phyloP scores from a whole-genome alignment of 352 stramenopile genomes.

The Thalassiosira mediterranea region DNA sequence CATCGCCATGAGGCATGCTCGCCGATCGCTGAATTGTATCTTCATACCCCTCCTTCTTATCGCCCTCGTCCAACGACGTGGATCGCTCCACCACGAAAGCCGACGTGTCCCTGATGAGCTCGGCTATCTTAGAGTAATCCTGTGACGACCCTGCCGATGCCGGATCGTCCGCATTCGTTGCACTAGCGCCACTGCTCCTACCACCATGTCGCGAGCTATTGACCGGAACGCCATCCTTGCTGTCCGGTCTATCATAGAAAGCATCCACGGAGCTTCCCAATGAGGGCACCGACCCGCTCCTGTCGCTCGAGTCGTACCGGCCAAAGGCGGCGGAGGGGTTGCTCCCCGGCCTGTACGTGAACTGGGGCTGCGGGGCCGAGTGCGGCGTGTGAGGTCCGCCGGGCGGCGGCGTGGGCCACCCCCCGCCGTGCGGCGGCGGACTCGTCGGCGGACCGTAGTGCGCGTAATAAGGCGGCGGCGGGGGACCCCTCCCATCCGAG shows the following conservation, averaged over 20 bases:
- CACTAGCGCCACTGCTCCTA: background rate
- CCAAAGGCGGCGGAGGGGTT: background rate
- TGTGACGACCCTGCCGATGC: slow-evolving; percentile 19
- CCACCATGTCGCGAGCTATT: background rate
- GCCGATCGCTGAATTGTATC: slow-evolving; percentile 30
- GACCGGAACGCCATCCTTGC: too few relatives aligned
- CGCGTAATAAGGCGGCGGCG: background rate
- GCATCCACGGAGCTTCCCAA: background rate
- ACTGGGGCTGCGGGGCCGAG: background rate
- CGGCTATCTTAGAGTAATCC: slow-evolving; percentile 49
- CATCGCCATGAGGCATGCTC: slow-evolving; percentile 9
- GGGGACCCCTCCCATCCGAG: too few relatives aligned
- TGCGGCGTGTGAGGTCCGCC: too few relatives aligned
- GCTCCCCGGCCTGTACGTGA: slow-evolving; percentile 1
- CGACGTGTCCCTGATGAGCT: slow-evolving; percentile 33
- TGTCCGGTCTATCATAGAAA: slow-evolving; percentile 9
- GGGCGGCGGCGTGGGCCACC: background rate
- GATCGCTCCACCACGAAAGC: slow-evolving; percentile 32
- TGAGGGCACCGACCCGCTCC: background rate
- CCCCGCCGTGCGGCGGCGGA: slow-evolving; percentile 1
- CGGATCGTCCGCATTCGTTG: slow-evolving; percentile 3
- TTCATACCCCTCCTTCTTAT: slow-evolving; percentile 4
- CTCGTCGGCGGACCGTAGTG: too few relatives aligned
- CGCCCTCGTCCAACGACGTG: slow-evolving; percentile 22
- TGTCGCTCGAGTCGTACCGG: background rate